phyloP scores from a whole-genome alignment of 225 moss, liverwort and hornwort genomes.

The Physcomitrium patens region DNA sequence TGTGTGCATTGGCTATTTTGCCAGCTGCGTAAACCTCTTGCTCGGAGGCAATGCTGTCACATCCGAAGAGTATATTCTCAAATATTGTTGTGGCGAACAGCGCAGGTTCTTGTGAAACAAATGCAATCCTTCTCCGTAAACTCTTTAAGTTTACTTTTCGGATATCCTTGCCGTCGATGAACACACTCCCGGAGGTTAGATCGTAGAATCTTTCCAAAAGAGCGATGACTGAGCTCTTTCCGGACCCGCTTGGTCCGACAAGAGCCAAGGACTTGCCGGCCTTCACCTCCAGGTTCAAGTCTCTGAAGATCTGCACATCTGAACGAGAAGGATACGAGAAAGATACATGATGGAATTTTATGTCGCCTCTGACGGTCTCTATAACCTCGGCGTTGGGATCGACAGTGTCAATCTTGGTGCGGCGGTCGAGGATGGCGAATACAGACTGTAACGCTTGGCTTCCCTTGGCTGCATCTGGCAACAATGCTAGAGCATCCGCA shows the following conservation, averaged over 20 bases:
- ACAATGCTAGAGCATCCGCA: slow-evolving; percentile 47
- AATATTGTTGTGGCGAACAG: slow-evolving; percentile 51
- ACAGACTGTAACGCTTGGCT: slow-evolving; percentile 36
- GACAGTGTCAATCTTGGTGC: slow-evolving; percentile 37
- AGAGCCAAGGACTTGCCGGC: slow-evolving; percentile 43
- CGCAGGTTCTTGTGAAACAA: slow-evolving; percentile 51
- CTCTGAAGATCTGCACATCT: slow-evolving; percentile 38
- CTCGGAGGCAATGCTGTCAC: slow-evolving; percentile 37
- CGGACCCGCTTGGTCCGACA: slow-evolving; percentile 49
- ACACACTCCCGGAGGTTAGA: slow-evolving; percentile 38
- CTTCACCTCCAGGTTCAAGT: slow-evolving; percentile 44
- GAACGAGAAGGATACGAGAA: slow-evolving; percentile 49
- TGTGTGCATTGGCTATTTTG: slow-evolving; percentile 45
- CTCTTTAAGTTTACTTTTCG: slow-evolving; percentile 36
- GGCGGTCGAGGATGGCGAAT: slow-evolving; percentile 43
- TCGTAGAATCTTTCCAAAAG: slow-evolving; percentile 55
- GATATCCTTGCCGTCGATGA: slow-evolving; percentile 48
- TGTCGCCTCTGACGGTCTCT: slow-evolving; percentile 29
- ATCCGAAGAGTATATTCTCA: slow-evolving; percentile 52
- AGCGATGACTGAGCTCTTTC: slow-evolving; percentile 46
- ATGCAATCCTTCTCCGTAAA: slow-evolving; percentile 38
- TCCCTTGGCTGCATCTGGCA: slow-evolving; percentile 45
- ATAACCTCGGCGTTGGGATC: slow-evolving; percentile 29
- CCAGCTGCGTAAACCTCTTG: slow-evolving; percentile 49
- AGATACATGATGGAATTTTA: slow-evolving; percentile 44